Base-by-base conservation (phyloP, 345 rosid genomes). In the Heritiera fomes region DNA sequence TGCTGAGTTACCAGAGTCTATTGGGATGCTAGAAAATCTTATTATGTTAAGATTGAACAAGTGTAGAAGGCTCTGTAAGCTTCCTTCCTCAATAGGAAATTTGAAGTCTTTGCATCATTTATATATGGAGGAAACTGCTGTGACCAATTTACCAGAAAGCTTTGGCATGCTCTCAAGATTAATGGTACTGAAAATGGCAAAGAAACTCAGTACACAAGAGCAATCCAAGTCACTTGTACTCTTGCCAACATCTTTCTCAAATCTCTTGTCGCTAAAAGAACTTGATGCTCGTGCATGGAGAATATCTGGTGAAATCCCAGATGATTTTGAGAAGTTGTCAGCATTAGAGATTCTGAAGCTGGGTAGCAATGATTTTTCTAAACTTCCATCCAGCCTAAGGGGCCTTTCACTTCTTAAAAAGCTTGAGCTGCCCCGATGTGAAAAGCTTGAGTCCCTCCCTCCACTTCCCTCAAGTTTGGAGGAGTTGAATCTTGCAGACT, bases 1-100 rank as follows among this genome's bases (percentile, higher is more conserved):
- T 28, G 84, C 56, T 0, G 82, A 86, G 77, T 78, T 90, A 79
- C 93, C 93, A 2, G 89, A 85, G 68, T 87, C 91, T 50, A 13
- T 87, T 40, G 91, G 90, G 64, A 75, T 43, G 81, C 74, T 90
- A 77, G 88, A 90, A 85, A 87, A 77, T 73, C 89, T 88, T 60
- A 63, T 28, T 20, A 49, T 5, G 12, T 73, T 90, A 73, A 84
- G 52, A 52, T 45, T 90, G 76, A 80, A 75, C 15, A 1, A 75
- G 38, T 90, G 93, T 17, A 18, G 41, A 68, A 75, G 43, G 56
- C 91, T 90, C 43, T 30, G 66, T 10, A 84, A 74, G 71, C 87
- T 90, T 58, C 93, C 93, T 0, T 76, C 78, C 79, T 85, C 90
- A 45, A 82, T 85, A 34, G 88, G 83, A 68, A 76, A 85, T 2